phyloP scores from a whole-genome alignment of 1,284 basidiomycete genomes.

The Microbotryum intermedium region DNA sequence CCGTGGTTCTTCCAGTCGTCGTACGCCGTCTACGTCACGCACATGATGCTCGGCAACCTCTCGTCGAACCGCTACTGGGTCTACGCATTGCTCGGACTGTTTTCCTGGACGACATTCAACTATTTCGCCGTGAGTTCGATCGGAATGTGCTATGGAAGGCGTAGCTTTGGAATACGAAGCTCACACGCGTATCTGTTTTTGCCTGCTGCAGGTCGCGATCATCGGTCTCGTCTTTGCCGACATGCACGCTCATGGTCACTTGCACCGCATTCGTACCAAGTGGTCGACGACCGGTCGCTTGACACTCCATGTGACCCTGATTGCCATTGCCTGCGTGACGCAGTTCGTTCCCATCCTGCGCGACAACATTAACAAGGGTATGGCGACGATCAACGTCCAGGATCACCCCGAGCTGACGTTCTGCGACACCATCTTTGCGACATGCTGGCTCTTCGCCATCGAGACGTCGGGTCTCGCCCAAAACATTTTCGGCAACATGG shows the following conservation, averaged over 20 bases:
- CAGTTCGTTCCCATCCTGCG: slow-evolving; percentile 36
- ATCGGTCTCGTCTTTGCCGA: slow-evolving; percentile 35
- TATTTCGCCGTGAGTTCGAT: slow-evolving; percentile 31
- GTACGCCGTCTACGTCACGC: slow-evolving; percentile 35
- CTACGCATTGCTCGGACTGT: slow-evolving; percentile 35
- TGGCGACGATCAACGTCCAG: slow-evolving; percentile 34
- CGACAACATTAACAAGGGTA: slow-evolving; percentile 35
- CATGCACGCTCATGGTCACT: slow-evolving; percentile 37
- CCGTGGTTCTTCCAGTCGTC: slow-evolving; percentile 38
- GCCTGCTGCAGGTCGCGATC: slow-evolving; percentile 21
- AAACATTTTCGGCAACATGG: slow-evolving; percentile 34
- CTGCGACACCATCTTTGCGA: slow-evolving; percentile 35
- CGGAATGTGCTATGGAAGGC: too few relatives aligned
- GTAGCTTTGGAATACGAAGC: background rate
- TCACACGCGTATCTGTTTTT: background rate
- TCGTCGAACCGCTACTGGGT: slow-evolving; percentile 39
- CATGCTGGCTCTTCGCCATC: slow-evolving; percentile 34
- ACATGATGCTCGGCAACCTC: slow-evolving; percentile 39
- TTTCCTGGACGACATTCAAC: slow-evolving; percentile 38
- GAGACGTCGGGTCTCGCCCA: slow-evolving; percentile 36
- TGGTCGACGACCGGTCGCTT: slow-evolving; percentile 32
- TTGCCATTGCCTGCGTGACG: slow-evolving; percentile 32
- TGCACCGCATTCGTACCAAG: slow-evolving; percentile 33
- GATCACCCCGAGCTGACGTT: slow-evolving; percentile 35
- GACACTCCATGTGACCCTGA: slow-evolving; percentile 31